Conservation (phyloP, 176 grass and related monocot species). For the Saccharum spontaneum region DNA sequence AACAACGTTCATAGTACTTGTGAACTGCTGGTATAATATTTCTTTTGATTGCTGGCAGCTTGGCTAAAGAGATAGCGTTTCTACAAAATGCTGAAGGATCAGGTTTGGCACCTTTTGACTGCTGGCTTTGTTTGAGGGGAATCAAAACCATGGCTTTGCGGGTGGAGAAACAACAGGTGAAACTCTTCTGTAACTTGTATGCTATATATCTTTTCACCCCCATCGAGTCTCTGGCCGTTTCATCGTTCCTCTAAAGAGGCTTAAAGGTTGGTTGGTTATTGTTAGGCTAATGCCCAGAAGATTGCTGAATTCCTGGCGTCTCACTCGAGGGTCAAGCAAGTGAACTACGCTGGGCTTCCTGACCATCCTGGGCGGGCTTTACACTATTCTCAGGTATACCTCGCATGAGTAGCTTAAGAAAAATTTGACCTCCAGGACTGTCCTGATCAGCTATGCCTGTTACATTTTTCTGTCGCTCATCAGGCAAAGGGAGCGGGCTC, state of each 20-base stretch:
- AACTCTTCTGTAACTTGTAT: not conserved
- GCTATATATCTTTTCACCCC: not conserved
- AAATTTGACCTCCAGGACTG: not conserved
- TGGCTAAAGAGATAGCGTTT: constrained; percentile 91
- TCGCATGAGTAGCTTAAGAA: not conserved
- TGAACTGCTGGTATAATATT: constrained; percentile 4
- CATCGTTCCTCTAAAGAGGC: not conserved
- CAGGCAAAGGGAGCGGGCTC: constrained; percentile 93
- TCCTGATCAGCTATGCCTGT: not conserved
- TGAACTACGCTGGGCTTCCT: constrained; percentile 90
- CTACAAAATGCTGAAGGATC: constrained; percentile 95
- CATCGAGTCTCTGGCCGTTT: not conserved
- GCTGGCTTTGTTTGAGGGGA: constrained; percentile 85
- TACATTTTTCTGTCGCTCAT: not conserved
- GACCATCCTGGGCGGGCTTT: constrained; percentile 68
- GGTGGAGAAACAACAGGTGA: constrained; percentile 90
- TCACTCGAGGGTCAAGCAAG: constrained; percentile 83
- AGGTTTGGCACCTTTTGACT: constrained; percentile 90
- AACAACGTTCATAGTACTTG: not conserved
- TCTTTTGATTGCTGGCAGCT: constrained; percentile 42
- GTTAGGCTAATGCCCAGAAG: constrained; percentile 92
- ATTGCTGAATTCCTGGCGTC: constrained; percentile 93
- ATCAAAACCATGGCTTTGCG: constrained; percentile 96
- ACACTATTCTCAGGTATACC: constrained; percentile 88
- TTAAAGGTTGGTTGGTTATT: constrained; percentile 20